Conservation (phyloP, 2,329 filamentous ascomycete genomes). For the Hirsutella rhossiliensis region DNA sequence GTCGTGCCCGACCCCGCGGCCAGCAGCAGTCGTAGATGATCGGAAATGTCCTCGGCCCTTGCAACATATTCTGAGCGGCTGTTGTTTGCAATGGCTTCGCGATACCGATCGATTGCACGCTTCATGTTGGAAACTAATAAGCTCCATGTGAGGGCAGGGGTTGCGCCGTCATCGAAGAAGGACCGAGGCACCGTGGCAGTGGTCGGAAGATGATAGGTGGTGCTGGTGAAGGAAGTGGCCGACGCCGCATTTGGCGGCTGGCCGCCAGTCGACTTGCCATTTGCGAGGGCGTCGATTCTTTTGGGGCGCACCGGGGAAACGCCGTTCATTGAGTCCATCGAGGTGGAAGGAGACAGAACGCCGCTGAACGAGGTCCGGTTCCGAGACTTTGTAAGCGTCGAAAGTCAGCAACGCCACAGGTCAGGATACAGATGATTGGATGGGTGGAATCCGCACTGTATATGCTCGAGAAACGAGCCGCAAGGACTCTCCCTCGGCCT, state of each 20-base stretch:
- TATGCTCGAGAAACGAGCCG: conserved; percentile 59
- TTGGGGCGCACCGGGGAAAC: conserved; percentile 46
- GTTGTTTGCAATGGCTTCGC: conserved; percentile 74
- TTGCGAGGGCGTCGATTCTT: conserved; percentile 43
- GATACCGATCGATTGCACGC: conserved; percentile 76
- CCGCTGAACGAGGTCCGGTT: conserved; percentile 56
- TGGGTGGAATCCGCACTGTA: conserved; percentile 37
- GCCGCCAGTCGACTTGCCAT: conserved; percentile 22
- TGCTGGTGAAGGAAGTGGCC: conserved; percentile 50
- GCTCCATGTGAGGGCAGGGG: conserved; percentile 76
- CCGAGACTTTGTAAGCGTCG: conserved; percentile 32
- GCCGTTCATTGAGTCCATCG: conserved; percentile 80
- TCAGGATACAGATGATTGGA: too few species aligned
- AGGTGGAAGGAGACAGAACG: conserved; percentile 73
- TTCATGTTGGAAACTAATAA: conserved; percentile 88
- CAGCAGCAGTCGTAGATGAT: conserved; percentile 85
- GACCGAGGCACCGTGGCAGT: conserved; percentile 58
- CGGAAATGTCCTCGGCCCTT: conserved; percentile 94
- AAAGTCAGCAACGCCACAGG: neutral
- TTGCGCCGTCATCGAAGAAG: conserved; percentile 83
- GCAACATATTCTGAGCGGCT: conserved; percentile 85
- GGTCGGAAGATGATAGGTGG: conserved; percentile 43
- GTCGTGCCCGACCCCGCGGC: conserved; percentile 93
- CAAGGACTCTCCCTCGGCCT: conserved; percentile 63
- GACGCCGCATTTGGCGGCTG: conserved; percentile 40